A percentile compares a stretch with the other conserved stretches of the same genome.
These are phyloP conservation scores for Venustampulla echinocandica DNA, from an alignment of 495 filamentous ascomycete species.

Conservation along the genomic window DNA sequence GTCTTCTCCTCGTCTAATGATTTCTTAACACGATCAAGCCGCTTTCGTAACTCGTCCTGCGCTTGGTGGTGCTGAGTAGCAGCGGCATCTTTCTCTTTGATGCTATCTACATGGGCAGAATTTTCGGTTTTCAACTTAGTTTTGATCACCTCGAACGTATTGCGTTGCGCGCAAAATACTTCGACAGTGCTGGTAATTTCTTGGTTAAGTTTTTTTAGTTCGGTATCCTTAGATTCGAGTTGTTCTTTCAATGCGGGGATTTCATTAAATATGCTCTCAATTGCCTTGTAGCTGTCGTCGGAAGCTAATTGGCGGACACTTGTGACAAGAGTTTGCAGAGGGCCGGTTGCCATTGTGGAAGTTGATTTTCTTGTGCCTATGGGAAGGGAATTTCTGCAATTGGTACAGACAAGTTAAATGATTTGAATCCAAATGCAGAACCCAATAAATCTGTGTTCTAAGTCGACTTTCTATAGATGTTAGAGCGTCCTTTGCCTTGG, in stretches of 20 bases:
- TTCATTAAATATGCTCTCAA: background rate
- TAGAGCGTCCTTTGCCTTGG: too few relatives aligned
- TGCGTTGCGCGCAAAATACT: background rate
- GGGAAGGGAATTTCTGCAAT: too few relatives aligned
- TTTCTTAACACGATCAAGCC: background rate
- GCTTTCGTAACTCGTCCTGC: background rate
- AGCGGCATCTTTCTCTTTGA: background rate
- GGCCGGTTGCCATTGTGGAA: too few relatives aligned
- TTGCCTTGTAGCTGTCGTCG: background rate
- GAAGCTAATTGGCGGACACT: background rate
- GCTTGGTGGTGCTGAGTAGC: background rate
- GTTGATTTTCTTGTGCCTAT: too few relatives aligned
- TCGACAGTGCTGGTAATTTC: background rate
- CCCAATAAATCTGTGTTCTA: too few relatives aligned
- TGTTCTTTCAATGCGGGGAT: background rate
- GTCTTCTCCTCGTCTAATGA: background rate
- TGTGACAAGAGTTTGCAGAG: background rate
- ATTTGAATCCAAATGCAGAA: too few relatives aligned
- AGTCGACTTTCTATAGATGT: too few relatives aligned
- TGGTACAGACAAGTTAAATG: too few relatives aligned
- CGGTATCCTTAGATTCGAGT: background rate
- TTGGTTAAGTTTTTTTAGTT: background rate
- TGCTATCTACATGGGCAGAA: background rate
- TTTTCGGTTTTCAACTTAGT: background rate
- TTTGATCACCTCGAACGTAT: background rate